Conservation (phyloP, 2,329 filamentous ascomycete species). For the Aspergillus pseudoterreus region DNA sequence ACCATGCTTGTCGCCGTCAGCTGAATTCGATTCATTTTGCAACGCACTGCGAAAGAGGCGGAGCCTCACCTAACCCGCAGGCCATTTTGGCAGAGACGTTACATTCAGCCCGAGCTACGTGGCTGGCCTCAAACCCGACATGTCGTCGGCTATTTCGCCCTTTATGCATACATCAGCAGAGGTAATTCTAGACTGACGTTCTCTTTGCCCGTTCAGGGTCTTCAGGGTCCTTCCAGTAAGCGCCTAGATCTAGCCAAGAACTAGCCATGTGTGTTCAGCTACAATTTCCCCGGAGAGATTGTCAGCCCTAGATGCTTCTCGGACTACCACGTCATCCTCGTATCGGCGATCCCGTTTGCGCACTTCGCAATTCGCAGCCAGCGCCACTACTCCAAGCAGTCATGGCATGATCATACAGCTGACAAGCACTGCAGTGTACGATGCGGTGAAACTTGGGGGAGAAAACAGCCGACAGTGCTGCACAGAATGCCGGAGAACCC, state of each 20-base stretch:
- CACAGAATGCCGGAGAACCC: neutral
- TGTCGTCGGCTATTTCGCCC: neutral
- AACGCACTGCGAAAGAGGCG: neutral
- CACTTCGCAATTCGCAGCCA: conserved; percentile 3
- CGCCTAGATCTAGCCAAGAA: neutral
- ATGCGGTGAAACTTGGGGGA: neutral
- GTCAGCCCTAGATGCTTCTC: conserved; percentile 4
- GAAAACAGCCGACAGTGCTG: neutral
- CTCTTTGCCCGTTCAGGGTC: neutral
- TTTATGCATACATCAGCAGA: neutral
- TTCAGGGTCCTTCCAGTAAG: neutral
- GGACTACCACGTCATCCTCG: conserved; percentile 1
- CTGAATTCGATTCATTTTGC: neutral
- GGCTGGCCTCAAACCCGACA: neutral
- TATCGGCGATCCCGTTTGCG: conserved; percentile 1
- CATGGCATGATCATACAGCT: neutral
- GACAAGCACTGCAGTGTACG: neutral
- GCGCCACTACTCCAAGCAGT: neutral
- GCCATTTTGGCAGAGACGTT: neutral
- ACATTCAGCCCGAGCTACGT: neutral
- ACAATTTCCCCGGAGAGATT: neutral
- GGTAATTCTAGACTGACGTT: neutral
- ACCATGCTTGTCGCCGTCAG: neutral
- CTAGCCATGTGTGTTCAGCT: neutral
- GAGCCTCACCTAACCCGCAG: neutral